Percentiles rank a stretch among this genome's conserved stretches.
Evolutionary conservation across 129 eudicot species (phyloP).

Genomic region (Arctium minus): DNA sequence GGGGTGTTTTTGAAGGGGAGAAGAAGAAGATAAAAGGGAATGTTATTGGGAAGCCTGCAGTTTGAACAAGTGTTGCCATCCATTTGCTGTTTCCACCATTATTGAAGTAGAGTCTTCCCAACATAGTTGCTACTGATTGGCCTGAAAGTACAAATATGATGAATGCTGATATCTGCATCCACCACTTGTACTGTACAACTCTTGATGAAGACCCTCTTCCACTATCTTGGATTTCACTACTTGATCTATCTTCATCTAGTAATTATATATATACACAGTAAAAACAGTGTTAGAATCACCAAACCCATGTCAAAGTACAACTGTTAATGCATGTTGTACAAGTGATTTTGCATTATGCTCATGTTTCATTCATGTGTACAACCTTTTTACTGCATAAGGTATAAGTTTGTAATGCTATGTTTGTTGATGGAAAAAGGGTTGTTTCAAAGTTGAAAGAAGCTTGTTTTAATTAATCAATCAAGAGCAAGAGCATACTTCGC

Average conservation of each 20-base stretch:
- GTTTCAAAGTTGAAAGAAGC: no score
- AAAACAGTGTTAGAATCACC: neutral
- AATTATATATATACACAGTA: neutral
- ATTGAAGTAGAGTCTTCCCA: slow-evolving; percentile 33
- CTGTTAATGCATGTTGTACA: no score
- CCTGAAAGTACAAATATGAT: slow-evolving; percentile 33
- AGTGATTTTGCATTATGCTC: no score
- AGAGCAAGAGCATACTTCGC: no score
- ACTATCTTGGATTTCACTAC: slow-evolving; percentile 10
- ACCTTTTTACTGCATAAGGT: neutral
- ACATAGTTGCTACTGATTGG: slow-evolving; percentile 28
- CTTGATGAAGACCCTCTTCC: slow-evolving; percentile 7
- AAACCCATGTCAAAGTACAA: neutral
- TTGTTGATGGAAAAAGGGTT: neutral
- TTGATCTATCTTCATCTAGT: neutral
- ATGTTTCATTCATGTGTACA: neutral
- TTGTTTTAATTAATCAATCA: no score
- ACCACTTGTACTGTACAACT: slow-evolving; percentile 30
- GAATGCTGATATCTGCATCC: slow-evolving; percentile 24
- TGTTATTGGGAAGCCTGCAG: slow-evolving; percentile 29
- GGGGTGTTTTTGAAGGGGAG: slow-evolving; percentile 15
- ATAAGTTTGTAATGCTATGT: neutral
- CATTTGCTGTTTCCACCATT: slow-evolving; percentile 41
- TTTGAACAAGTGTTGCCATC: slow-evolving; percentile 41
- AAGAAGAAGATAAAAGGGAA: slow-evolving; percentile 21